Evolutionary conservation across 1,284 basidiomycete genomes (phyloP).

Genomic region (Chalciporus sp.): DNA sequence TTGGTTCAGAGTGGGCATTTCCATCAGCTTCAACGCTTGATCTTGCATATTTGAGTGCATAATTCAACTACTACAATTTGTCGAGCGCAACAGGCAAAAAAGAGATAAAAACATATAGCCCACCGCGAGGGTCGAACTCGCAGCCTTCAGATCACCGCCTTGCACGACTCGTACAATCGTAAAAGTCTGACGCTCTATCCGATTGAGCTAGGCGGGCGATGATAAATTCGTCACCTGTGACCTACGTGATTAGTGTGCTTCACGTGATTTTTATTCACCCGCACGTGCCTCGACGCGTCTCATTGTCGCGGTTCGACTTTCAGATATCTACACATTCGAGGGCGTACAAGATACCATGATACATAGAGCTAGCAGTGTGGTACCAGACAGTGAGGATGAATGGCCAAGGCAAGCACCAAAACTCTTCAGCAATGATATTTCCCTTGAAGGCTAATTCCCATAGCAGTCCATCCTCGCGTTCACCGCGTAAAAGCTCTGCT

Average conservation of each 20-base stretch:
- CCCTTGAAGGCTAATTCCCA: not conserved
- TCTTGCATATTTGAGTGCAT: too few species aligned
- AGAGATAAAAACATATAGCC: slow-evolving; percentile 45
- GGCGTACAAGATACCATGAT: not conserved
- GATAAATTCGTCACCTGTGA: not conserved
- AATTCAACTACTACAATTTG: too few species aligned
- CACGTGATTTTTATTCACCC: slow-evolving; percentile 20
- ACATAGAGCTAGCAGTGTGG: slow-evolving; percentile 8
- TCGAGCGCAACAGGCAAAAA: not conserved
- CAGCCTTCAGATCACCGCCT: slow-evolving; percentile 66
- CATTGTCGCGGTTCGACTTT: not conserved
- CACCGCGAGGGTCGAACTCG: slow-evolving; percentile 84
- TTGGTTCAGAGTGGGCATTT: too few species aligned
- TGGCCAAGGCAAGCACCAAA: slow-evolving; percentile 14
- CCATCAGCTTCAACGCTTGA: too few species aligned
- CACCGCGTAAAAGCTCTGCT: not conserved
- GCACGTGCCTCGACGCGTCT: slow-evolving; percentile 18
- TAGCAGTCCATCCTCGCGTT: not conserved
- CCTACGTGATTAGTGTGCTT: not conserved
- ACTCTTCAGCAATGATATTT: not conserved
- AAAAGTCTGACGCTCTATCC: slow-evolving; percentile 75
- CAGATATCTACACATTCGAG: not conserved
- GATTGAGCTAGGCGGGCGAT: slow-evolving; percentile 73
- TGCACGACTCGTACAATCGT: slow-evolving; percentile 30
- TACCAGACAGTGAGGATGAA: slow-evolving; percentile 2